Evolutionary conservation across 2,329 filamentous ascomycete genomes (phyloP), one percentile per base, ranked within the genome.

Genomic region (Neospermospora avenae): DNA sequence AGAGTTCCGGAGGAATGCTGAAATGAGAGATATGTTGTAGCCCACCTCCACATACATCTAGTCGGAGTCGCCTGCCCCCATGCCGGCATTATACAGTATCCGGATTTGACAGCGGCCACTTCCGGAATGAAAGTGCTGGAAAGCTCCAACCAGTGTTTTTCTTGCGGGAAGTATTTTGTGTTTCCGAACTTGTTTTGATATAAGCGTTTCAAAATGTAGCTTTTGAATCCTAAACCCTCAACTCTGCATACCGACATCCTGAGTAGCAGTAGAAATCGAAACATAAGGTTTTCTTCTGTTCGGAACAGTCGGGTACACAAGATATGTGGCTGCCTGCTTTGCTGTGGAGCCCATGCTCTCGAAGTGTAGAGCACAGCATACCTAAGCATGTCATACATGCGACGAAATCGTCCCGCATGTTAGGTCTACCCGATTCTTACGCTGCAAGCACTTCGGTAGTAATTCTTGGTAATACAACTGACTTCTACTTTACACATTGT

Each of bases 401-500:
- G 22, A 41, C 35, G 35, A 24, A 42, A 54, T 41, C 20, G n/a
- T 22, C 14, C 35, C 35, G 39, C 3, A 22, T 4, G 20, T 34
- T n/a, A 5, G n/a, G 6, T 48, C 24, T 35, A 37, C 22, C 10
- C 35, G 28, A 51, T 20, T 7, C 8, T 10, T 8, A 22, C n/a
- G 5, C 16, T 24, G 10, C 20, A 24, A n/a, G n/a, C 10, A 45
- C 14, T 55, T 45, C 4, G 25, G 45, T 35, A 20, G 11, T 24
- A 28, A 46, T 14, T 25, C 28, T 45, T 35, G 14, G 11, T 24
- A 28, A 46, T 14, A 37, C 28, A 39, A 24, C 42, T 24, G n/a
- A 25, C 22, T 10, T 59, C 58, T 67, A 72, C 52, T 71, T 67
- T 34, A 51, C 59, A 62, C 71, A 73, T 25, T 61, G n/a, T 35